Conservation (phyloP, 345 rosid genomes). For the Eucalyptus polyanthemos region DNA sequence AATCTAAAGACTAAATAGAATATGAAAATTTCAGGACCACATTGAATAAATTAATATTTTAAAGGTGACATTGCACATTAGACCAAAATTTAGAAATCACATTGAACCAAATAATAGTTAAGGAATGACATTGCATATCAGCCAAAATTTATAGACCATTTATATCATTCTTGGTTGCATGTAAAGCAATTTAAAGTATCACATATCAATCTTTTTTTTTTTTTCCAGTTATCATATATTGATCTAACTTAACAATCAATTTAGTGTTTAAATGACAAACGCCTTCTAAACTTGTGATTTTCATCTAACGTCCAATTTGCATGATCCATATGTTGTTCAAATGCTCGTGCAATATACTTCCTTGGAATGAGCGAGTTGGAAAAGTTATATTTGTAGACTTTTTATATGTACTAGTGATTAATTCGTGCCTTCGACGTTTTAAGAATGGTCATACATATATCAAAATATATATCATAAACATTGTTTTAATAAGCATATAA, state of each 20-base stretch:
- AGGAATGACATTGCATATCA: too few relatives aligned
- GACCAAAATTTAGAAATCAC: fast-evolving
- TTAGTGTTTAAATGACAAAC: background rate
- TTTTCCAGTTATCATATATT: background rate
- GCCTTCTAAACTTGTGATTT: background rate
- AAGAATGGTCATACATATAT: background rate
- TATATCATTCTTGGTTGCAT: too few relatives aligned
- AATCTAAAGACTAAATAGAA: too few relatives aligned
- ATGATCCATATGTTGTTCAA: background rate
- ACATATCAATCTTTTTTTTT: background rate
- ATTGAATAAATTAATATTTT: too few relatives aligned
- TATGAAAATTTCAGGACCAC: too few relatives aligned
- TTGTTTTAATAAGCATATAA: background rate
- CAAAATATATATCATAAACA: background rate
- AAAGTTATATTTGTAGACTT: too few relatives aligned
- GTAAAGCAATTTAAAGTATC: background rate
- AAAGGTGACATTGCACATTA: fast-evolving
- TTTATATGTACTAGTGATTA: background rate
- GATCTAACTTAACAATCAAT: background rate
- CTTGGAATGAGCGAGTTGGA: background rate
- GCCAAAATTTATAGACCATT: too few relatives aligned
- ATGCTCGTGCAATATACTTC: background rate
- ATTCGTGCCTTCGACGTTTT: background rate
- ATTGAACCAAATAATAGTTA: too few relatives aligned
- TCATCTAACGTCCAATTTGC: background rate